Conservation (phyloP, 2,329 filamentous ascomycete genomes). For the Ophiocordyceps camponoti-rufipedis region DNA sequence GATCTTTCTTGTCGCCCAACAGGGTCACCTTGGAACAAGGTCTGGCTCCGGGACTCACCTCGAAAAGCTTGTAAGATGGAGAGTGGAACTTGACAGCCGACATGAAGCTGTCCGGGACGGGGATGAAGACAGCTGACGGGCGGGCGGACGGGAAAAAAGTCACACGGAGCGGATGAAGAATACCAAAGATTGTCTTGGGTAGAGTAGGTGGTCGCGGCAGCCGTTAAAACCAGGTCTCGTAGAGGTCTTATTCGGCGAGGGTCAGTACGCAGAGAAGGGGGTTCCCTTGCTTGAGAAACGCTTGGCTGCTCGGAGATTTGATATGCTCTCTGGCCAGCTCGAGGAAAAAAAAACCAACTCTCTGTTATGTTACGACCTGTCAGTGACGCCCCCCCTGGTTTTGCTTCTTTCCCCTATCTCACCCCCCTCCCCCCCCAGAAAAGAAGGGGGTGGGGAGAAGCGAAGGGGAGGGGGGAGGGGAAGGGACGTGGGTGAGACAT, state of each 20-base stretch:
- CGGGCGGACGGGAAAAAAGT: conserved; percentile 9
- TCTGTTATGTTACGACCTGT: background rate
- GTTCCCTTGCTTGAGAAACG: conserved; percentile 9
- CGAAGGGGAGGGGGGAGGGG: conserved; percentile 4
- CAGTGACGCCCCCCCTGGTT: conserved; percentile 5
- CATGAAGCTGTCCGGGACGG: conserved; percentile 30
- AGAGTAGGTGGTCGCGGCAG: conserved; percentile 11
- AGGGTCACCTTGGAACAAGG: conserved; percentile 10
- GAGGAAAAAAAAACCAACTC: background rate
- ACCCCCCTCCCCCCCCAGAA: background rate
- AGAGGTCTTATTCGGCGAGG: conserved; percentile 17
- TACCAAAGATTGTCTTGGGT: conserved; percentile 20
- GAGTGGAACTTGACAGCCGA: conserved; percentile 38
- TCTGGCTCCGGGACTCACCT: conserved; percentile 30
- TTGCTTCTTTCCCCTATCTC: conserved; percentile 14
- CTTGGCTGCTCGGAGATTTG: conserved; percentile 20
- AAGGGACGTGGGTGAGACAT: conserved; percentile 18
- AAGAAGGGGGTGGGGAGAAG: background rate
- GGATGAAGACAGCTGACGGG: conserved; percentile 10
- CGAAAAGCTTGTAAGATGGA: conserved; percentile 37
- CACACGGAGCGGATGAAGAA: conserved; percentile 15
- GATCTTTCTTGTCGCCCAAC: background rate
- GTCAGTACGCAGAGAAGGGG: conserved; percentile 12
- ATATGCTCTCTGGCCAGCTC: conserved; percentile 7
- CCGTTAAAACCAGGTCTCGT: conserved; percentile 19